Evolutionary conservation across 2,329 filamentous ascomycete species (phyloP).

Genomic region (Xylogone sp.): DNA sequence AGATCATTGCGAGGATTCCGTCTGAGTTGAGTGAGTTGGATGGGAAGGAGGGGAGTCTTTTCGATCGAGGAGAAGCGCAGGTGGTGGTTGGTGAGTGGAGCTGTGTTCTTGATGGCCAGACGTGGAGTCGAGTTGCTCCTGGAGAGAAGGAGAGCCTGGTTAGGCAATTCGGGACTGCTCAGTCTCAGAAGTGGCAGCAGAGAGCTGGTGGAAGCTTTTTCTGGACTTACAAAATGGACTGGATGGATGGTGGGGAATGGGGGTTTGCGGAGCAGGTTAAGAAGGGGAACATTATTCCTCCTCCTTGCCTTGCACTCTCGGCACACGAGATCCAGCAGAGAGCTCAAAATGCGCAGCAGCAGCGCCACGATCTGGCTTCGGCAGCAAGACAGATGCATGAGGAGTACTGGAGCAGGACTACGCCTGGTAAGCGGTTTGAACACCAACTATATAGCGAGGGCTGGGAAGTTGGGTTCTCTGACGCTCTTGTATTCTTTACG

Average conservation of each 20-base stretch:
- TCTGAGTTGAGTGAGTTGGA: conserved; percentile 41
- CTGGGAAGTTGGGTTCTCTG: conserved; percentile 52
- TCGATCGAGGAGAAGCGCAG: conserved; percentile 44
- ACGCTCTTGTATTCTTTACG: conserved; percentile 48
- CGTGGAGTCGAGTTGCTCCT: conserved; percentile 43
- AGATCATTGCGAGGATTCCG: conserved; percentile 44
- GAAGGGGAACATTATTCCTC: conserved; percentile 36
- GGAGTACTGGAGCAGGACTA: conserved; percentile 44
- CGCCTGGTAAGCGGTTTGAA: conserved; percentile 42
- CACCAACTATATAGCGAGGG: conserved; percentile 52
- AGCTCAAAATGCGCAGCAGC: conserved; percentile 34
- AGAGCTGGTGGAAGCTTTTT: conserved; percentile 50
- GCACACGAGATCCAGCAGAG: conserved; percentile 32
- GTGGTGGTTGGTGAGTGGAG: conserved; percentile 55
- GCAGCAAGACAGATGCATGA: conserved; percentile 39
- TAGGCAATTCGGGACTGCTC: conserved; percentile 43
- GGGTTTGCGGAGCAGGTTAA: conserved; percentile 51
- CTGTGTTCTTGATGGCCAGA: conserved; percentile 48
- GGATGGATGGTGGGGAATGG: conserved; percentile 60
- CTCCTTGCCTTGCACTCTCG: conserved; percentile 33
- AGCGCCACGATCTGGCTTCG: conserved; percentile 31
- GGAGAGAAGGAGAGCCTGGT: conserved; percentile 38
- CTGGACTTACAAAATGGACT: conserved; percentile 59
- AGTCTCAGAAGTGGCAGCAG: conserved; percentile 45
- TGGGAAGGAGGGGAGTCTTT: conserved; percentile 42